These are phyloP conservation scores for Saccharomyces mikatae DNA, from an alignment of 805 yeast genomes.

Conservation along the genomic window DNA sequence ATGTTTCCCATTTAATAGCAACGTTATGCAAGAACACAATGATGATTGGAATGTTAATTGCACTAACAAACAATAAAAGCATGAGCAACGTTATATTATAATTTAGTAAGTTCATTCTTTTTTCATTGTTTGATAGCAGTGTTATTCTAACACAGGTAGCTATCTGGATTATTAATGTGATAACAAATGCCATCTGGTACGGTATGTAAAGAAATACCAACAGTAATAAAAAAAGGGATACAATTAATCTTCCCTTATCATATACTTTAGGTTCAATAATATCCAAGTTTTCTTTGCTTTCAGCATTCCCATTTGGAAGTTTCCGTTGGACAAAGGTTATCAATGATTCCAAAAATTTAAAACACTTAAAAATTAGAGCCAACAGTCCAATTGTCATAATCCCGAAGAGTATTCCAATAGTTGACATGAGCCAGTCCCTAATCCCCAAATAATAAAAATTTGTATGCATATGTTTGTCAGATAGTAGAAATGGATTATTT, in stretches of 20 bases:
- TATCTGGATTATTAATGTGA: conserved; percentile 51
- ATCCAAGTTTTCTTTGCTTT: background rate
- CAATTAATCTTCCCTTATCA: conserved; percentile 26
- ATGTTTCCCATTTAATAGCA: conserved; percentile 69
- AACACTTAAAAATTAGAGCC: conserved; percentile 3
- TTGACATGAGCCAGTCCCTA: conserved; percentile 46
- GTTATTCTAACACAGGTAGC: conserved; percentile 40
- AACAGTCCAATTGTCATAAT: conserved; percentile 20
- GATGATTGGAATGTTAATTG: conserved; percentile 69
- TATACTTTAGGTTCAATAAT: conserved; percentile 2
- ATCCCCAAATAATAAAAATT: conserved; percentile 65
- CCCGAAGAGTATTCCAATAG: conserved; percentile 51
- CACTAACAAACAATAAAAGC: conserved; percentile 69
- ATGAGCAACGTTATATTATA: conserved; percentile 57
- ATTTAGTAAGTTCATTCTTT: conserved; percentile 37
- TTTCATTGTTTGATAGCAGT: background rate
- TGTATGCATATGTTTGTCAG: conserved; percentile 30
- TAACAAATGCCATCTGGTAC: conserved; percentile 67
- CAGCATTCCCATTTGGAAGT: background rate
- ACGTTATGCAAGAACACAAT: conserved; percentile 78
- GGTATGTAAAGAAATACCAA: conserved; percentile 62
- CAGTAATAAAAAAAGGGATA: conserved; percentile 33
- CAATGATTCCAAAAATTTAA: conserved; percentile 1
- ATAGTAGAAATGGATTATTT: conserved; percentile 38
- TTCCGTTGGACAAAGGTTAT: background rate